Percentiles rank a stretch among this genome's conserved stretches.
These are phyloP conservation scores for Monosporascus cannonballus DNA, from an alignment of 2,329 filamentous ascomycete genomes.

Conservation along the genomic window DNA sequence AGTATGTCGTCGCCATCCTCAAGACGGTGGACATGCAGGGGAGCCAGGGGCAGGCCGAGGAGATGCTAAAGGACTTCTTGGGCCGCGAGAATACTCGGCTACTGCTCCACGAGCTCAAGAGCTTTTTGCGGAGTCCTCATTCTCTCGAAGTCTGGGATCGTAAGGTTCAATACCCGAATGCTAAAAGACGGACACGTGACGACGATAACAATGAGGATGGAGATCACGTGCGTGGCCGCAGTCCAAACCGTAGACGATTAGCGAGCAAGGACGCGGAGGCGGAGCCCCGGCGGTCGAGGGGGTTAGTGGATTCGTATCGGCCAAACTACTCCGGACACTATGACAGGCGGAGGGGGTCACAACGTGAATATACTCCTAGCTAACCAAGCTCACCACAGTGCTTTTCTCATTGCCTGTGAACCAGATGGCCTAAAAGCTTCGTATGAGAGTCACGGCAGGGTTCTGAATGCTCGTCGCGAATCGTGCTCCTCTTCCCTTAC, in stretches of 20 bases:
- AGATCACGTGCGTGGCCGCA: background rate
- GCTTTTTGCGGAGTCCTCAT: conserved; percentile 79
- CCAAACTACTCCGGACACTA: background rate
- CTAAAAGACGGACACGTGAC: conserved; percentile 8
- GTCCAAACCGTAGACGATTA: too few relatives aligned
- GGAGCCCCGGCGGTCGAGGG: background rate
- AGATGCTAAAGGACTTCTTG: conserved; percentile 71
- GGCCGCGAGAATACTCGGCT: conserved; percentile 66
- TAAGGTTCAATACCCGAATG: conserved; percentile 60
- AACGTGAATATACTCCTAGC: background rate
- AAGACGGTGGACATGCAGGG: conserved; percentile 78
- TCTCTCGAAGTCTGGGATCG: conserved; percentile 74
- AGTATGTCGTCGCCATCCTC: conserved; percentile 79
- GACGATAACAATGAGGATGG: background rate
- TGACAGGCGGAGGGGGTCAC: background rate
- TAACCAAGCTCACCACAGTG: background rate
- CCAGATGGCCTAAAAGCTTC: background rate
- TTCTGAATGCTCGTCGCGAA: too few relatives aligned
- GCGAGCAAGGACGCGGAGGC: background rate
- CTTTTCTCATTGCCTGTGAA: background rate
- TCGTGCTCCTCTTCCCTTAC: too few relatives aligned
- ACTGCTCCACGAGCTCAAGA: conserved; percentile 78
- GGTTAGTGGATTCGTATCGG: background rate
- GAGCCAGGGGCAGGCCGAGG: conserved; percentile 71
- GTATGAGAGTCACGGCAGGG: too few relatives aligned